Percentiles rank a stretch among this genome's conserved stretches.
These are phyloP conservation scores for Thinopyrum elongatum DNA, from an alignment of 176 grass and related monocot species.

Conservation along the genomic window DNA sequence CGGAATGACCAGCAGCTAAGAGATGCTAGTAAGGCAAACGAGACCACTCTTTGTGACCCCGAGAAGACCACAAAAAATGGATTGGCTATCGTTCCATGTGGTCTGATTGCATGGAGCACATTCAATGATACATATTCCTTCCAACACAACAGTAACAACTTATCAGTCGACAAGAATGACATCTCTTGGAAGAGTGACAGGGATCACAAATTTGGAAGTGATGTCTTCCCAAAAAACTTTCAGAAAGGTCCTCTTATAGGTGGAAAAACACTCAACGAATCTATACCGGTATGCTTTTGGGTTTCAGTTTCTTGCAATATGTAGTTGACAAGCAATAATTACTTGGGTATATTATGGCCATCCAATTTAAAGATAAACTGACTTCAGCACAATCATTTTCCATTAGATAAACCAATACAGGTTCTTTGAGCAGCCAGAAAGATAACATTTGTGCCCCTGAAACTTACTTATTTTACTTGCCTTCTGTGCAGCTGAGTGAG, in stretches of 20 bases:
- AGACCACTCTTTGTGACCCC: slow-evolving; percentile 60
- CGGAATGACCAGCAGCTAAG: slow-evolving; percentile 75
- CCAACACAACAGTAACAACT: slow-evolving; percentile 14
- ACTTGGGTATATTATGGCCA: neutral
- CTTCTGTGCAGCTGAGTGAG: slow-evolving; percentile 64
- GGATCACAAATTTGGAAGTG: slow-evolving; percentile 87
- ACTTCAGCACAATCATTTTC: neutral
- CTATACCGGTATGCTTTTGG: slow-evolving; percentile 45
- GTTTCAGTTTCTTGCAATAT: neutral
- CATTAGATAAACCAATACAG: neutral
- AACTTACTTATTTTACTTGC: slow-evolving; percentile 17
- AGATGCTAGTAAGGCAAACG: slow-evolving; percentile 36
- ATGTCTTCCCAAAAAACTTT: slow-evolving; percentile 84
- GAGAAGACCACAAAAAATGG: slow-evolving; percentile 49
- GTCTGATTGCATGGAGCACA: slow-evolving; percentile 93
- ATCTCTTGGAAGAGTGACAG: slow-evolving; percentile 98
- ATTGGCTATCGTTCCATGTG: slow-evolving; percentile 72
- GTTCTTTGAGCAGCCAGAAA: neutral
- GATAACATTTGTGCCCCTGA: neutral
- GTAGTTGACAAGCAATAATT: neutral
- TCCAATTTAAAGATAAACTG: slow-evolving; percentile 19
- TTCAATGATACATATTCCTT: slow-evolving; percentile 94
- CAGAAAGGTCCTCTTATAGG: slow-evolving; percentile 70
- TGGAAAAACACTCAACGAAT: slow-evolving; percentile 52
- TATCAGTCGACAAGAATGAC: slow-evolving; percentile 61